These are phyloP conservation scores for Thuja plicata DNA, from an alignment of 83 land plant species.

Conservation along the genomic window DNA sequence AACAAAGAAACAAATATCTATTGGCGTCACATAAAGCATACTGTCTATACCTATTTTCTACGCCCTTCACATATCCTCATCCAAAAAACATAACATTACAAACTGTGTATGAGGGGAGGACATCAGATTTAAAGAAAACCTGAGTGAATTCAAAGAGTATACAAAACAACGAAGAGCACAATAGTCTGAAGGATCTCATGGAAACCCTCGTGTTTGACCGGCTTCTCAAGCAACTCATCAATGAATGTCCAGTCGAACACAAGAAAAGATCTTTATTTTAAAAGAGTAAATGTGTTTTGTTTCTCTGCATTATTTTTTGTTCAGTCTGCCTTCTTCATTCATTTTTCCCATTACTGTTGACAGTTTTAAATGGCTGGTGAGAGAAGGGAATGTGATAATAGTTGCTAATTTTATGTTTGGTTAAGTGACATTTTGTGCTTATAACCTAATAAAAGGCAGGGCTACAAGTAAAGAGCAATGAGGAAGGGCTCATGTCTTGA, in stretches of 20 bases:
- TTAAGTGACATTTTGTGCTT: not conserved
- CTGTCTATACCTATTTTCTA: not conserved
- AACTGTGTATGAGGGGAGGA: not conserved
- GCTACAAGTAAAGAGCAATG: not conserved
- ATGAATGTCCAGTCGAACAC: not conserved
- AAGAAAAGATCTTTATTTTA: not conserved
- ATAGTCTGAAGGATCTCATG: not conserved
- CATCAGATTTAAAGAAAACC: not conserved
- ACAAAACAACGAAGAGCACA: not conserved
- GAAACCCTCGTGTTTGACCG: not conserved
- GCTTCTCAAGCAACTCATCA: not conserved
- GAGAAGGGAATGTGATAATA: not conserved
- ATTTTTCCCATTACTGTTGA: not conserved
- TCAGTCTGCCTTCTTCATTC: not conserved
- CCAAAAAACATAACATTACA: not conserved
- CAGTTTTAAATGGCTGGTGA: not conserved
- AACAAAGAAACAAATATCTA: not conserved
- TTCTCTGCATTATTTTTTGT: too few species aligned
- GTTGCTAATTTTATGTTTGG: not conserved
- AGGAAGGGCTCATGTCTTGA: not conserved
- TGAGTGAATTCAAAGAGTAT: not conserved
- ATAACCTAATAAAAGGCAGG: not conserved
- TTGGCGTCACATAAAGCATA: not conserved
- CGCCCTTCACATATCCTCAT: not conserved
- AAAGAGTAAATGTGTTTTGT: not conserved